Base-by-base conservation (phyloP, 1,284 basidiomycete species). In the Dichomitus squalens region DNA sequence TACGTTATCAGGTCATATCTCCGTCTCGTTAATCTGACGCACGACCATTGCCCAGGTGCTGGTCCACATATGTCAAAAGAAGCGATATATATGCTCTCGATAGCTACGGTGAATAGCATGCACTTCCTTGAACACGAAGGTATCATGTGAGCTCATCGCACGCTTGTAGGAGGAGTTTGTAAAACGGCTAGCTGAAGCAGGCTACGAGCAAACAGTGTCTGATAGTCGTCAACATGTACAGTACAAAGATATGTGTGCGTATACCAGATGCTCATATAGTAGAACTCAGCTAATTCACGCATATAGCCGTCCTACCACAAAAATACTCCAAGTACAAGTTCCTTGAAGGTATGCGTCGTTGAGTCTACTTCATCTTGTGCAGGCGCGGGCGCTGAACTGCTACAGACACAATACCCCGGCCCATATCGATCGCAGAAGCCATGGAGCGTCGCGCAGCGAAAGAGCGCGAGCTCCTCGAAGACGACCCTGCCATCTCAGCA, bases 131-230 rank as follows among this genome's bases (percentile, higher is more conserved):
- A 7, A 12, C 11, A 20, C 31, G 11, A 12, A 21, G 9, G 7
- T 29, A 9, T 18, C 12, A 29, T n/a, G 2, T n/a, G 6, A 14
- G 6, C 12, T 12, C 12, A 29, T 23, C 6, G 20, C 18, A 21
- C 35, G 55, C 49, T 35, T 59, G 20, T 67, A 92, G 90, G 90
- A 92, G 71, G 88, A 90, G 66, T 92, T 92, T 68, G 82, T 92
- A 51, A 89, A 87, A 71, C 78, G 82, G 40, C 75, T 91, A 61
- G 76, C 80, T 6, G 79, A 80, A 67, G 83, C 84, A 23, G 85
- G 84, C 11, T 79, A 86, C 57, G 75, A 77, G 52, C 79, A 84
- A 65, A 85, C 87, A 33, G 74, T 71, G 55, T 71, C 74, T 20
- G 79, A 84, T 47, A 76, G 76, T 55, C 80, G 87, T 58, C 79